Base-by-base conservation (phyloP, 2,329 filamentous ascomycete genomes). In the Aschersonia sp. region DNA sequence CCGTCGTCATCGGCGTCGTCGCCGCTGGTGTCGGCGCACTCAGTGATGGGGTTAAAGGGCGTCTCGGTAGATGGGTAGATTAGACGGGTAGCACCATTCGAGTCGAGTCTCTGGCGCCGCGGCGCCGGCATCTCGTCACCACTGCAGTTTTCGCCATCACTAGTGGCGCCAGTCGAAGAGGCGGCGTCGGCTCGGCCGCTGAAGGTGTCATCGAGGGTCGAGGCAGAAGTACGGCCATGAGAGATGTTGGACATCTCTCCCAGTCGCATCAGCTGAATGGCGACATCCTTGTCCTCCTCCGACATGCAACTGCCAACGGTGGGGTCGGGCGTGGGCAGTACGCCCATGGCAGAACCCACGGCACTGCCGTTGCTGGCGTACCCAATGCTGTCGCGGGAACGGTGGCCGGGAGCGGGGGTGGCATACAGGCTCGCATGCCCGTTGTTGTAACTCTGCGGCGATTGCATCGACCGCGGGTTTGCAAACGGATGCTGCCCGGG, bases 271-370 rank as follows among this genome's bases (percentile, higher is more conserved):
- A 98, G 73, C 68, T 97, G 92, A 61, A 96, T 83, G 49, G 92
- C 92, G 52, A 97, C 92, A 66, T 98, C 92, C 60, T 83, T 83
- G 56, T 83, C 79, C 65, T 98, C 92, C 62, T 98, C 92, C 11
- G 90, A 97, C 64, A 98, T 90, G 64, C 87, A 94, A 67, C 90
- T 97, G 47, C 87, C 87, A 56, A 97, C 85, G 10, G 92, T 98
- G n/a, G 90, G 90, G 58, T 97, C 92, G 30, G 92, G 92, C 2
- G 92, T 98, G 22, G 89, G 89, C 53, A 96, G 71, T 55, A 94
- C 78, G 47, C 81, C 62, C 60, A 66, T 60, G 44, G 56, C 61
- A 40, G 52, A 57, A 40, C 47, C 50, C 7, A 56, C 50, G 46
- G 62, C 56, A 45, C 68, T 63, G 53, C 69, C 65, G 54, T 62